Base-by-base conservation (phyloP, 345 rosid genomes). In the Litchi chinensis region DNA sequence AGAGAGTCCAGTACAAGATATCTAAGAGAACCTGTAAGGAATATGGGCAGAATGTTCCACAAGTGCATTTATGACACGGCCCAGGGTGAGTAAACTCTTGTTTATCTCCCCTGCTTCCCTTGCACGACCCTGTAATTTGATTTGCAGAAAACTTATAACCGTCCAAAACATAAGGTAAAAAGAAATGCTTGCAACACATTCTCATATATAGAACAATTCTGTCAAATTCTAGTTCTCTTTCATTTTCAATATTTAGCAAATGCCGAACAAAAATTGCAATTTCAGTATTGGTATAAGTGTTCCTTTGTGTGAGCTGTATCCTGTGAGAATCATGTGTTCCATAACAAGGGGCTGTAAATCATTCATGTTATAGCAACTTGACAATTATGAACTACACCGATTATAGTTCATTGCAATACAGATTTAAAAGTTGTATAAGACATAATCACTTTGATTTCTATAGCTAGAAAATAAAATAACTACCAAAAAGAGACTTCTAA, bases 41-140 rank as follows among this genome's bases (percentile, higher is more conserved):
- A 95, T 83, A 83, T 95, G 99, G 6, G 98, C 85, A 73, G 99
- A 92, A 92, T 92, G 99, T 77, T 95, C 99, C 79, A 90, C 99
- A 79, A 93, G 94, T 46, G 98, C 97, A 88, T 93, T 95, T 83
- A 95, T 95, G 76, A 95, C 99, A 73, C 99, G 95, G 37, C 98
- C 98, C 56, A 95, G 79, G 22, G 99, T 95, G 28, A 95, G 93
- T 89, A 95, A 90, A 85, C 99, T 95, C 90, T 95, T 95, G 81
- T 93, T 95, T 54, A 95, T 95, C 87, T 95, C 98, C 65, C 99
- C 98, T 19, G 98, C 98, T 88, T 95, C 98, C 87, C 96, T 92
- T 74, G 98, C 99, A 56, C 99, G 94, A 6, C 93, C 93, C 97
- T 92, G 87, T 71, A 80, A 74, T 76, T 77, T 43, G 65, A 9